Conservation (phyloP, 257 asterid genomes). For the Marsdenia floribunda region DNA sequence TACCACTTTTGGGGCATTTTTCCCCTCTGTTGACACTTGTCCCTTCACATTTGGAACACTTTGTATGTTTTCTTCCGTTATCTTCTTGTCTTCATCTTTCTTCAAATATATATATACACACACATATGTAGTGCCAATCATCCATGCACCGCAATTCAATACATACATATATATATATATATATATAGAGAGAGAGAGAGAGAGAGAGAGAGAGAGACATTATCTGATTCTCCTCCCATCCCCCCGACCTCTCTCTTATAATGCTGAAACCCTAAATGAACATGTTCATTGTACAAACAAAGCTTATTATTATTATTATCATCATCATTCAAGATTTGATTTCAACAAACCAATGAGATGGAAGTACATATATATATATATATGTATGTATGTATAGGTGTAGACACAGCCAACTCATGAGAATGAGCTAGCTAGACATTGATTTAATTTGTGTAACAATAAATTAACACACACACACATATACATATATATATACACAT, state of each 20-base stretch:
- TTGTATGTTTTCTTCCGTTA: constrained; percentile 9
- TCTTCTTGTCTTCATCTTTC: constrained; percentile 26
- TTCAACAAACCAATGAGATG: background rate
- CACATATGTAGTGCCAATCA: constrained; percentile 10
- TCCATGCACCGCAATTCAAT: constrained; percentile 11
- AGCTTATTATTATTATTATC: background rate
- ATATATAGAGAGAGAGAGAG: too few relatives aligned
- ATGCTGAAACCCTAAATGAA: background rate
- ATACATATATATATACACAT: background rate
- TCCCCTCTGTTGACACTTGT: constrained; percentile 34
- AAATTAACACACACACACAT: background rate
- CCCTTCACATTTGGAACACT: constrained; percentile 30
- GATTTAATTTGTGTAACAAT: background rate
- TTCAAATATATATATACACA: background rate
- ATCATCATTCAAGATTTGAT: background rate
- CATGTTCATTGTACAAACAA: constrained; percentile 1
- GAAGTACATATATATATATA: background rate
- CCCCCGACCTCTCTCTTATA: background rate
- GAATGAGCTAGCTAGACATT: constrained; percentile 2
- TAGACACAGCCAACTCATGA: background rate
- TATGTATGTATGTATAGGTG: too few relatives aligned
- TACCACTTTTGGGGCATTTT: background rate
- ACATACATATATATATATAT: background rate
- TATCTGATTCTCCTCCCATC: constrained; percentile 9
- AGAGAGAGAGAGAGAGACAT: constrained; percentile 4